Percentiles rank a stretch among this genome's conserved stretches.
Evolutionary conservation across 2,329 filamentous ascomycete species (phyloP).

Genomic region (Hymenotorrendiella dingleyae): DNA sequence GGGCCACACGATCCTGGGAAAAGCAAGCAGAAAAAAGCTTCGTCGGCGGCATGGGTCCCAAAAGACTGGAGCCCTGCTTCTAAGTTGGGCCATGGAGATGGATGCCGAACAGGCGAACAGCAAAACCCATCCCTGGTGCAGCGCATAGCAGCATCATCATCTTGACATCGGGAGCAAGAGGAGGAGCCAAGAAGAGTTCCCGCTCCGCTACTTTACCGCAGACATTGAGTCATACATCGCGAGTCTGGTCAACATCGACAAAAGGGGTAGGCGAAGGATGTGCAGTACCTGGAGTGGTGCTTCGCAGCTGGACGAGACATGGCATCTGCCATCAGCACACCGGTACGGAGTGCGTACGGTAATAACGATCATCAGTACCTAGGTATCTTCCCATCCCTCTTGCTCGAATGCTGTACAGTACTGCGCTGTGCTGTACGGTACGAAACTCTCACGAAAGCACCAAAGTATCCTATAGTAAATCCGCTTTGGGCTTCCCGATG

Average conservation of each 20-base stretch:
- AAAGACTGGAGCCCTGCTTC: slow-evolving; percentile 5
- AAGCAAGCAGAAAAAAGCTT: slow-evolving; percentile 5
- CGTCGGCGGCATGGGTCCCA: slow-evolving; percentile 5
- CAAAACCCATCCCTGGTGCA: slow-evolving; percentile 4
- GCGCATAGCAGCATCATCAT: slow-evolving; percentile 10
- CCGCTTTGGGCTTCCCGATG: too few relatives aligned
- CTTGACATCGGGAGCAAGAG: slow-evolving; percentile 10
- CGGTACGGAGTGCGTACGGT: too few relatives aligned
- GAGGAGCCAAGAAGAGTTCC: slow-evolving; percentile 10
- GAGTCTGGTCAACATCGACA: not conserved
- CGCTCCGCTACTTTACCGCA: slow-evolving; percentile 14
- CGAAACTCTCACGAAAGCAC: too few relatives aligned
- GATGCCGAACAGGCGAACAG: too few relatives aligned
- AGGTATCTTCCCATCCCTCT: too few relatives aligned
- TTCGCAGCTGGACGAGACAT: not conserved
- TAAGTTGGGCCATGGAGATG: not conserved
- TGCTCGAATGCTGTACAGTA: too few relatives aligned
- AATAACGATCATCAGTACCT: too few relatives aligned
- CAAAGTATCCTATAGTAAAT: too few relatives aligned
- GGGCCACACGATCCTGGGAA: slow-evolving; percentile 18
- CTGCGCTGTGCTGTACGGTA: too few relatives aligned
- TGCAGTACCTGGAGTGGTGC: too few relatives aligned
- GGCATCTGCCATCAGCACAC: too few relatives aligned
- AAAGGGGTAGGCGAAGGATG: too few relatives aligned
- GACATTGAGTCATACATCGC: slow-evolving; percentile 18